Evolutionary conservation across 2,329 filamentous ascomycete species (phyloP).

Genomic region (Pestalotiopsis sp.): DNA sequence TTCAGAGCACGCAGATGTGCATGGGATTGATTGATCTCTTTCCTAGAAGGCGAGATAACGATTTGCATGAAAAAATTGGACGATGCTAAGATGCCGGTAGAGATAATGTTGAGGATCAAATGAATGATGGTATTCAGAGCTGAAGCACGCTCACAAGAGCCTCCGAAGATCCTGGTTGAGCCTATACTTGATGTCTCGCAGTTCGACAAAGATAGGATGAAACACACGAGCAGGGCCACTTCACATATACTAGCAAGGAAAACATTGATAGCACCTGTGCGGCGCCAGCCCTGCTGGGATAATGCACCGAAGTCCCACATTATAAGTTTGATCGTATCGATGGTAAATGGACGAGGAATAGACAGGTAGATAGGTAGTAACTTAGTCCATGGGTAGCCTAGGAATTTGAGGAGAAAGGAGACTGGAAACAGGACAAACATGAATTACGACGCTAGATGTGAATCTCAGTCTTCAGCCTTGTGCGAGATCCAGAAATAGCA

Average conservation of each 20-base stretch:
- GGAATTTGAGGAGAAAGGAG: too few species aligned
- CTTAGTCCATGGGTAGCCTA: too few species aligned
- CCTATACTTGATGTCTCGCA: not conserved
- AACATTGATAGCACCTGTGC: not conserved
- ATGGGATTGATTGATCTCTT: slow-evolving; percentile 42
- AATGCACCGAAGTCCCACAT: not conserved
- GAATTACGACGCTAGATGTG: too few species aligned
- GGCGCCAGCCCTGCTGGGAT: not conserved
- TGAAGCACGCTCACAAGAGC: not conserved
- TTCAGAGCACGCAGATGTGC: slow-evolving; percentile 38
- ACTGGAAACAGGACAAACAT: too few species aligned
- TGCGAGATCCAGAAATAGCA: too few species aligned
- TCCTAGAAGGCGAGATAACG: slow-evolving; percentile 16
- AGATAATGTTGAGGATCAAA: slow-evolving; percentile 14
- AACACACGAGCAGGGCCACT: not conserved
- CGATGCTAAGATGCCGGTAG: slow-evolving; percentile 13
- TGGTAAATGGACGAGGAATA: too few species aligned
- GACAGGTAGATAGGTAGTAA: too few species aligned
- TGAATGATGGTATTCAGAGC: slow-evolving; percentile 6
- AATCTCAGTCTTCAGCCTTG: too few species aligned
- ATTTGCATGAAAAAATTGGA: slow-evolving; percentile 24
- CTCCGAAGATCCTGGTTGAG: not conserved
- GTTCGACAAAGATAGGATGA: not conserved
- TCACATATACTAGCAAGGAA: not conserved
- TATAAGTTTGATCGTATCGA: not conserved